Evolutionary conservation across 257 asterid genomes (phyloP).

Genomic region (Solanum phureja): DNA sequence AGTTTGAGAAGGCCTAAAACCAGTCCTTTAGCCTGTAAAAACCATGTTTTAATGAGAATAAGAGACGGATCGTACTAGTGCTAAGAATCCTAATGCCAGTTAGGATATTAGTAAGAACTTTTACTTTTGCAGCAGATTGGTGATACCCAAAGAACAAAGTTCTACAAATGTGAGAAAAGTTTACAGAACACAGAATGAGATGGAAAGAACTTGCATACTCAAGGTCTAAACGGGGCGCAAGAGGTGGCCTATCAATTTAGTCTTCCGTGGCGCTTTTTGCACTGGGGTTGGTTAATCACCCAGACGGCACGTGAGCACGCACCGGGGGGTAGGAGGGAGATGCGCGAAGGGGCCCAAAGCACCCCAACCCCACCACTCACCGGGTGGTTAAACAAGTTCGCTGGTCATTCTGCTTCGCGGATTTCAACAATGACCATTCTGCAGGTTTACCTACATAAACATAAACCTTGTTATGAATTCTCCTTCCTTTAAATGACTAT

Average conservation of each 20-base stretch:
- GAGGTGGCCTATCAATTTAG: background rate
- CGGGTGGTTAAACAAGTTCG: background rate
- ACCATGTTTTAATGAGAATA: background rate
- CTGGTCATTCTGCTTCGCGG: background rate
- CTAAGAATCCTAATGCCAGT: background rate
- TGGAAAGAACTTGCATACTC: background rate
- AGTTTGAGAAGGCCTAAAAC: background rate
- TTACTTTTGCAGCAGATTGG: too few species aligned
- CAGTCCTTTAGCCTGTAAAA: background rate
- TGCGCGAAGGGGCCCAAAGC: background rate
- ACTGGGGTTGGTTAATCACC: background rate
- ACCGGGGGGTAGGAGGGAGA: background rate
- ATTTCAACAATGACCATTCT: background rate
- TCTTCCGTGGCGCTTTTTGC: background rate
- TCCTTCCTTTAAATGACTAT: background rate
- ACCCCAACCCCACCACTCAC: background rate
- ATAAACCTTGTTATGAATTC: background rate
- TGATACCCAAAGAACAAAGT: background rate
- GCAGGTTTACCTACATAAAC: background rate
- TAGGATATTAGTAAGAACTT: background rate
- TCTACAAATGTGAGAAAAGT: background rate
- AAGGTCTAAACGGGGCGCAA: background rate
- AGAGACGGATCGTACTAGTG: background rate
- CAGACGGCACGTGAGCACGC: background rate
- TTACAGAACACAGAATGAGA: background rate